These are phyloP conservation scores for Fusarium falciforme DNA, from an alignment of 2,329 filamentous ascomycete species.

Conservation along the genomic window DNA sequence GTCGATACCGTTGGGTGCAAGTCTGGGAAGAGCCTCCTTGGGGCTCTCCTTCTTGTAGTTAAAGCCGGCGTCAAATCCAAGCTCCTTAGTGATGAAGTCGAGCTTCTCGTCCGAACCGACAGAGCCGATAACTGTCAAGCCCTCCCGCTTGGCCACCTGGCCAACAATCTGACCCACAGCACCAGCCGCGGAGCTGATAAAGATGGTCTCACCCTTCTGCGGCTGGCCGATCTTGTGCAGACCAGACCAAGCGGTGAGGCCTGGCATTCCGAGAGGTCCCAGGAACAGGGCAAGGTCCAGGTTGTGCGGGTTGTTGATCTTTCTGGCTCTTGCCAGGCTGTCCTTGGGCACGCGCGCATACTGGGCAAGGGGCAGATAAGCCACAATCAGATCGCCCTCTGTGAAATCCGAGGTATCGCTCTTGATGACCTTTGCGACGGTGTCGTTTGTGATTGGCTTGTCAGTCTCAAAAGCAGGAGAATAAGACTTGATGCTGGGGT, in stretches of 20 bases:
- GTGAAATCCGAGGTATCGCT: slow-evolving; percentile 72
- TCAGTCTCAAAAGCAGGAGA: slow-evolving; percentile 63
- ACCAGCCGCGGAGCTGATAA: slow-evolving; percentile 82
- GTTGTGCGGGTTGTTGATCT: slow-evolving; percentile 76
- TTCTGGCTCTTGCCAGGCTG: slow-evolving; percentile 52
- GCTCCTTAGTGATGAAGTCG: slow-evolving; percentile 67
- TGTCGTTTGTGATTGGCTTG: slow-evolving; percentile 72
- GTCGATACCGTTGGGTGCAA: slow-evolving; percentile 83
- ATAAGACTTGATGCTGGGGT: slow-evolving; percentile 71
- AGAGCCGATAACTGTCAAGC: slow-evolving; percentile 81
- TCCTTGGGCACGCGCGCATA: slow-evolving; percentile 68
- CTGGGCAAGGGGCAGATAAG: slow-evolving; percentile 71
- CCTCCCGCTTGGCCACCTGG: slow-evolving; percentile 85
- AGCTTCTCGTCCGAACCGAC: slow-evolving; percentile 85
- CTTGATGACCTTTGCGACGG: slow-evolving; percentile 77
- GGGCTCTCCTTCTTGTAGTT: slow-evolving; percentile 90
- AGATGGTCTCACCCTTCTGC: slow-evolving; percentile 78
- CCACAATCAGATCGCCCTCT: slow-evolving; percentile 74
- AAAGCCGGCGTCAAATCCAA: slow-evolving; percentile 72
- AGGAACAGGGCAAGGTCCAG: slow-evolving; percentile 76
- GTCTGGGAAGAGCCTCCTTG: slow-evolving; percentile 72
- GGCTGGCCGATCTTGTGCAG: slow-evolving; percentile 73
- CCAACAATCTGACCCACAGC: slow-evolving; percentile 87
- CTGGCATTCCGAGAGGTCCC: slow-evolving; percentile 73
- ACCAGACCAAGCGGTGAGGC: slow-evolving; percentile 77